Conservation (phyloP, 1,139 yeast species). For the Yamadazyma trypodendri region DNA sequence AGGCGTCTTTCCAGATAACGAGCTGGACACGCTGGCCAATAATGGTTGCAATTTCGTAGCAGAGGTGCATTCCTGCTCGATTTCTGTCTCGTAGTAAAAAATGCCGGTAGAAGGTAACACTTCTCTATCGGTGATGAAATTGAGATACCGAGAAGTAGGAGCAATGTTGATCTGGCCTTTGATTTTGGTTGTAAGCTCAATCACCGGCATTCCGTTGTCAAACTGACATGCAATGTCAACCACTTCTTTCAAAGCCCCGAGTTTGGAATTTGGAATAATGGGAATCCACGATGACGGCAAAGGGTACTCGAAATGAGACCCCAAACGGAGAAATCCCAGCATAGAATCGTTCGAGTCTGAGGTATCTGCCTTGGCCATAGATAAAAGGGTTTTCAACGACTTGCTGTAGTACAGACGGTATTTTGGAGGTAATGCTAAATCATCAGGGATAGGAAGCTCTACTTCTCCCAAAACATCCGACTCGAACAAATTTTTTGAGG, state of each 20-base stretch:
- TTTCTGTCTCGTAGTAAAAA: constrained; percentile 39
- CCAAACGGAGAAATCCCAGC: not conserved
- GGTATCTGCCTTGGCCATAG: constrained; percentile 19
- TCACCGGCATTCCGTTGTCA: constrained; percentile 30
- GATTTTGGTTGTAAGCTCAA: constrained; percentile 18
- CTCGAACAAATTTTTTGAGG: constrained; percentile 6
- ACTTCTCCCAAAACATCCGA: constrained; percentile 15
- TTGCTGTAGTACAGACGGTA: constrained; percentile 24
- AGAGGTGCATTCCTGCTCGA: constrained; percentile 30
- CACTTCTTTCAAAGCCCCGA: constrained; percentile 19
- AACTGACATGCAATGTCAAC: constrained; percentile 22
- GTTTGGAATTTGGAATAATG: constrained; percentile 24
- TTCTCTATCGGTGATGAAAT: constrained; percentile 37
- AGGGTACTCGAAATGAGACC: not conserved
- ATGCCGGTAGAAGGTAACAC: constrained; percentile 32
- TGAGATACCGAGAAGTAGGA: constrained; percentile 20
- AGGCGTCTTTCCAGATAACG: constrained; percentile 34
- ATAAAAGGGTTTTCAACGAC: constrained; percentile 27
- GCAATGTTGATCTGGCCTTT: not conserved
- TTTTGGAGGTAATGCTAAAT: constrained; percentile 9
- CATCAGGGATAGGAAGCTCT: constrained; percentile 5
- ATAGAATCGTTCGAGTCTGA: not conserved
- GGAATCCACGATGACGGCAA: constrained; percentile 46
- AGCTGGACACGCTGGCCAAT: constrained; percentile 32
- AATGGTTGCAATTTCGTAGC: constrained; percentile 34